A percentile compares a stretch with the other conserved stretches of the same genome.
phyloP scores from a whole-genome alignment of 345 rosid species.

The Bruguiera gymnorhiza region DNA sequence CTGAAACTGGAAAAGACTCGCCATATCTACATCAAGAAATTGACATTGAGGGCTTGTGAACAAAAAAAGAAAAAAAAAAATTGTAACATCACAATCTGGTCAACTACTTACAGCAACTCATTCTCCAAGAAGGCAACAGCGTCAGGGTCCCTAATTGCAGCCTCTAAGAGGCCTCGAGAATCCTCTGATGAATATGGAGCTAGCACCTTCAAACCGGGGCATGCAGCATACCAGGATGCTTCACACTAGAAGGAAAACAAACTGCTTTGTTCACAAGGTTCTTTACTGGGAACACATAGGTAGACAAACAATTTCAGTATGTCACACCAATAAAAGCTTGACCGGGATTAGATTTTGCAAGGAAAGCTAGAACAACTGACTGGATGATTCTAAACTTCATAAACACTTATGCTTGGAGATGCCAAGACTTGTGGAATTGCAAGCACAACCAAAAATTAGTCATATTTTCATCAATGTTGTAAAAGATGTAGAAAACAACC shows the following conservation, averaged over 20 bases:
- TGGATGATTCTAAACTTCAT: too few species aligned
- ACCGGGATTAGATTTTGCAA: too few species aligned
- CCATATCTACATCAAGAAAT: slow-evolving; percentile 60
- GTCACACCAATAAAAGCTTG: too few species aligned
- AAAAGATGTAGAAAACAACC: too few species aligned
- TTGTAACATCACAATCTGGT: neutral
- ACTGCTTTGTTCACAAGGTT: neutral
- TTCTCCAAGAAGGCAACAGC: slow-evolving; percentile 94
- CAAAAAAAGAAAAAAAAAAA: slow-evolving; percentile 2
- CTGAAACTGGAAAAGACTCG: slow-evolving; percentile 83
- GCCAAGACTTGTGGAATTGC: too few species aligned
- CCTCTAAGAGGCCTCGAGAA: slow-evolving; percentile 83
- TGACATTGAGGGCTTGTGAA: slow-evolving; percentile 5
- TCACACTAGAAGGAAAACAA: slow-evolving; percentile 57
- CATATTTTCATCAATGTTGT: too few species aligned
- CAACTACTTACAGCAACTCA: slow-evolving; percentile 69
- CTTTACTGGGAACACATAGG: too few species aligned
- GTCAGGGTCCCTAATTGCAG: slow-evolving; percentile 94
- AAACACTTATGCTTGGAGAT: too few species aligned
- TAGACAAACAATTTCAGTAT: neutral
- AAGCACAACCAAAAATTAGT: too few species aligned
- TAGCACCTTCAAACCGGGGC: slow-evolving; percentile 84
- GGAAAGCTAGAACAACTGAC: too few species aligned
- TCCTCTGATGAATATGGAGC: slow-evolving; percentile 84
- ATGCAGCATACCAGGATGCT: slow-evolving; percentile 84